Evolutionary conservation across 2,329 filamentous ascomycete species (phyloP), one percentile per base, ranked within the genome.

Genomic region (Alternaria sp.): DNA sequence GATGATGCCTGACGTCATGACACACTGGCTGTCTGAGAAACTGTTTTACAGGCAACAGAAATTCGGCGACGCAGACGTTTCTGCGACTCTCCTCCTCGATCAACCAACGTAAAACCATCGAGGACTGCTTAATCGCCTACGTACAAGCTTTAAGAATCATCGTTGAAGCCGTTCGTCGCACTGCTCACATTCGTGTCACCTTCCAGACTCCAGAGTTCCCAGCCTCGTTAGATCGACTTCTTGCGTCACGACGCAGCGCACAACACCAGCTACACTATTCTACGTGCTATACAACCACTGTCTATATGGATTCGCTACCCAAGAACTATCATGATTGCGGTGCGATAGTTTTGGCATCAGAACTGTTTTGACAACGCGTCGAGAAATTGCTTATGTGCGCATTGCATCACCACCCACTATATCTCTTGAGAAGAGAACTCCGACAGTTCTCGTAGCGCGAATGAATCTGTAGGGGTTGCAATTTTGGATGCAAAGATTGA

Each of bases 1-100:
- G 64, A 62, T 63, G 63, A 63, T 61, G 49, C 22, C 56, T 74
- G 72, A 75, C 70, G 72, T 76, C 70, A 75, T 69, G 69, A 72
- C 67, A 70, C 73, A 55, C 14, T 61, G 34, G 44, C 34, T 61
- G 71, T 73, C 48, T 66, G 63, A 64, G 54, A 64, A 64, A 56
- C 62, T 66, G 67, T 36, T 36, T 36, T 12, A 36, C 32, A 16
- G 32, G 32, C 32, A 36, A 36, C 32, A 14, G 12, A 14, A 54
- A n/a, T 63, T 66, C 64, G 66, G 53, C 54, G 54, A 57, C 54
- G 67, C 62, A 26, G 60, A 70, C 65, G 49, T 32, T 49, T 44
- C 48, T 49, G 48, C 43, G 41, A 14, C 39, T 55, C 55, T 12
- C 54, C 42, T 30, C 9, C 30, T 18, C n/a, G 28, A 18, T 34